phyloP scores from a whole-genome alignment of 345 rosid species.

The Odontarrhena argentea region DNA sequence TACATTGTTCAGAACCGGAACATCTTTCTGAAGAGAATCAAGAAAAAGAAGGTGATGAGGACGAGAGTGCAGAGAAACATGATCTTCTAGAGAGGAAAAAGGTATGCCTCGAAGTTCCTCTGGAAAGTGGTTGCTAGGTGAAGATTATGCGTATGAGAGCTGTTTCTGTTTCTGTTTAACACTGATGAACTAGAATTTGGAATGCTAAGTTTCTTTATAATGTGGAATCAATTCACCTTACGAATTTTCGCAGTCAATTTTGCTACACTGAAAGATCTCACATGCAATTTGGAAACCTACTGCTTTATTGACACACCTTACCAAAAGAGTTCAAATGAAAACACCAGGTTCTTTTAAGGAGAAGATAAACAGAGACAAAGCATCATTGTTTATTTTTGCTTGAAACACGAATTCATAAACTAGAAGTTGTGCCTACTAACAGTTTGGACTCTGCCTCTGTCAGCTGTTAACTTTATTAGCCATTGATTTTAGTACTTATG shows the following conservation, averaged over 20 bases:
- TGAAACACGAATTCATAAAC: conserved; percentile 28
- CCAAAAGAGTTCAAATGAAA: conserved; percentile 19
- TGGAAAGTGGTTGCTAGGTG: conserved; percentile 41
- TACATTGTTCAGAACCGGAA: conserved; percentile 37
- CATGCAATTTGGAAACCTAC: conserved; percentile 19
- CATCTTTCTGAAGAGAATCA: conserved; percentile 44
- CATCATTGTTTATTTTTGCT: conserved; percentile 14
- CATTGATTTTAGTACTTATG: conserved; percentile 37
- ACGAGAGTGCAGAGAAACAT: conserved; percentile 39
- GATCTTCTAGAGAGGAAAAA: conserved; percentile 54
- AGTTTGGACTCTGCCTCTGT: conserved; percentile 21
- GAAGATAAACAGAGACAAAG: conserved; percentile 22
- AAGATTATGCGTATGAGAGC: conserved; percentile 25
- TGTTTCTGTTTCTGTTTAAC: conserved; percentile 27
- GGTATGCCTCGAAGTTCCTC: conserved; percentile 52
- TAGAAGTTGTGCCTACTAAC: conserved; percentile 26
- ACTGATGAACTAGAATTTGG: conserved; percentile 14
- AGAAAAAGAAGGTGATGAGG: conserved; percentile 38
- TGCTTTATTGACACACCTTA: conserved; percentile 30
- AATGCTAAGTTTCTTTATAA: conserved; percentile 23
- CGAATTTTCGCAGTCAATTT: conserved; percentile 11
- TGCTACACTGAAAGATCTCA: not conserved
- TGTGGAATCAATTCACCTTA: conserved; percentile 15
- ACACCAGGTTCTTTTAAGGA: conserved; percentile 25
- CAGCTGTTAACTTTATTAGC: conserved; percentile 30